phyloP scores from a whole-genome alignment of 2,329 filamentous ascomycete species.

The Scopulariopsis brevicaulis region DNA sequence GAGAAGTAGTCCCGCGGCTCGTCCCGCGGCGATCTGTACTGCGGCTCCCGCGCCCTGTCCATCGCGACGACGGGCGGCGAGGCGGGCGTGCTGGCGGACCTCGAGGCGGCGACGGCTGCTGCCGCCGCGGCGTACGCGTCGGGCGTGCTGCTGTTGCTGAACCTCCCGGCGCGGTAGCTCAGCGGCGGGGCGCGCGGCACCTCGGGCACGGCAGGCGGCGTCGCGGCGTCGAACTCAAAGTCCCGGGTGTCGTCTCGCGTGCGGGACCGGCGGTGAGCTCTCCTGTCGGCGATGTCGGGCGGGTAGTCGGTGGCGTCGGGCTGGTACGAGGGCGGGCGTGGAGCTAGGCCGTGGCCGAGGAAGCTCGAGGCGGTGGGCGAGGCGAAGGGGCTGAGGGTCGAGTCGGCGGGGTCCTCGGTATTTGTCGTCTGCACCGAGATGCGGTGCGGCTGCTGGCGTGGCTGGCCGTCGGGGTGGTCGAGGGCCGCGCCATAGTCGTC shows the following conservation, averaged over 20 bases:
- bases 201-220: conserved; percentile 45
- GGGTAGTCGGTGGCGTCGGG: conserved; percentile 26
- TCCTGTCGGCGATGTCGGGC: conserved; percentile 27
- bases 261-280: conserved; percentile 8
- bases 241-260: conserved; percentile 24
- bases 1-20: conserved; percentile 15
- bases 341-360: conserved; percentile 39
- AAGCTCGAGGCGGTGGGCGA: conserved; percentile 43
- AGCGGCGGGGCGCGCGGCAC: conserved; percentile 46
- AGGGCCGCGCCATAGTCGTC: conserved; percentile 14
- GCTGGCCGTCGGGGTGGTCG: conserved; percentile 21
- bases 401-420: conserved; percentile 44
- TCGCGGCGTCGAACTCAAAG: conserved; percentile 18
- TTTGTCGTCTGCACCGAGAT: conserved; percentile 42
- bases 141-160: conserved; percentile 2
- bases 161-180: conserved; percentile 38
- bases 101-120: neutral
- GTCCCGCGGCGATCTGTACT: conserved; percentile 7
- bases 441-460: conserved; percentile 34
- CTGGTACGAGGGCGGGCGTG: conserved; percentile 46
- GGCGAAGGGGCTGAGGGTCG: conserved; percentile 44
- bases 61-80: neutral
- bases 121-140: conserved; percentile 3
- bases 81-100: neutral
- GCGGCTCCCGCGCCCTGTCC: conserved; percentile 7